phyloP scores from a whole-genome alignment of 1,139 yeast genomes.

The Debaryomycetaceae sp. region DNA sequence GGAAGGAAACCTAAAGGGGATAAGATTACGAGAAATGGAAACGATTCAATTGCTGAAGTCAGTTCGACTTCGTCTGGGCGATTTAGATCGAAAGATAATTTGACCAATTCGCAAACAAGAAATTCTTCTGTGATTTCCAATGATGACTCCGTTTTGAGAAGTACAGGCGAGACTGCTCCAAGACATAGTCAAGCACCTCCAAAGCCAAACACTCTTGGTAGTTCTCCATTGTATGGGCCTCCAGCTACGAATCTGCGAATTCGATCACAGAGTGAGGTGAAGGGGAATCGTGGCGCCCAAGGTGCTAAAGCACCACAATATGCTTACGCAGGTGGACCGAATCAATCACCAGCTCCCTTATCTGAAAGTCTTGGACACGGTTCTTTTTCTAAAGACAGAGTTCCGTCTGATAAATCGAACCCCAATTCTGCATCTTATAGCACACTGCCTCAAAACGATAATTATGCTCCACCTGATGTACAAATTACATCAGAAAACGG shows the following conservation, averaged over 20 bases:
- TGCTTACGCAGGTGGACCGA: neutral
- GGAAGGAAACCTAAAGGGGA: constrained; percentile 50
- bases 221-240: neutral
- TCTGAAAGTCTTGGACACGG: constrained; percentile 8
- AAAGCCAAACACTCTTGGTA: neutral
- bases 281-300: neutral
- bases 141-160: neutral
- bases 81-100: constrained; percentile 12
- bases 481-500: neutral
- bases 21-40: constrained; percentile 12
- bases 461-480: neutral
- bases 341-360: neutral
- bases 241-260: neutral
- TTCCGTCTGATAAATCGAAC: neutral
- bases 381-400: neutral
- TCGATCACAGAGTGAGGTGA: neutral
- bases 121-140: constrained; percentile 3
- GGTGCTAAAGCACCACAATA: neutral
- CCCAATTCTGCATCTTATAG: neutral
- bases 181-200: neutral
- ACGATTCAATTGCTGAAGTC: constrained; percentile 31
- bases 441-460: neutral
- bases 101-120: constrained; percentile 8
- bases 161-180: neutral
- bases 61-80: constrained; percentile 25